Evolutionary conservation across 2,329 filamentous ascomycete genomes (phyloP), one percentile per base, ranked within the genome.

Genomic region (Microdochium nivale): DNA sequence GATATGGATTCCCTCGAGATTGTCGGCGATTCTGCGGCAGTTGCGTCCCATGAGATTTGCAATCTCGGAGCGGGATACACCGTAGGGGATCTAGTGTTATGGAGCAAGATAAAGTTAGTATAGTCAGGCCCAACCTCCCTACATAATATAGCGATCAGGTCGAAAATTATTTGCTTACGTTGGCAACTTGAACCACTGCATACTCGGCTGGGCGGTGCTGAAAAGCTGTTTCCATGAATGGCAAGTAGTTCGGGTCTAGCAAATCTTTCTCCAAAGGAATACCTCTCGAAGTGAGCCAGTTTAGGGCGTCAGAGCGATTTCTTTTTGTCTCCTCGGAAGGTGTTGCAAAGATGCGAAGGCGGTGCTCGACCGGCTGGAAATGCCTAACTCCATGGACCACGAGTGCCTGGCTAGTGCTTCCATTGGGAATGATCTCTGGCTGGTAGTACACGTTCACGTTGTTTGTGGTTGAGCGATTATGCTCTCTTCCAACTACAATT

Each of bases 31-130:
- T 32, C 83, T 72, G 52, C 72, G 75, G 23, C 78, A 74, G 57
- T 78, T 81, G 49, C 77, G 75, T 2, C 81, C 81, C 19, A 84
- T 68, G 58, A 83, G 79, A 1, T 80, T 79, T 50, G 81, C 69
- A 19, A 84, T 66, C 60, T 84, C 80, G 14, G 74, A 62, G 3
- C 77, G 73, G 24, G 69, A 76, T 48, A 77, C 74, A 16, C 67
- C 65, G 56, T 80, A 83, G 0, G 80, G 80, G 52, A 82, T 81
- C 80, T 83, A 51, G 11, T 5, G 27, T 5, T 30, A 30, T 5
- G 5, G 5, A 5, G 27, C 5, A 30, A 30, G 1, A 35, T 2
- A 1, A 25, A 3, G 21, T n/a, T 19, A 14, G 16, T 19, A n/a
- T 35, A 30, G 25, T 16, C 35, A 23, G 24, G 16, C 8, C 19